Evolutionary conservation across 2,329 filamentous ascomycete genomes (phyloP), one percentile per base, ranked within the genome.

Genomic region (Alternaria sp.): DNA sequence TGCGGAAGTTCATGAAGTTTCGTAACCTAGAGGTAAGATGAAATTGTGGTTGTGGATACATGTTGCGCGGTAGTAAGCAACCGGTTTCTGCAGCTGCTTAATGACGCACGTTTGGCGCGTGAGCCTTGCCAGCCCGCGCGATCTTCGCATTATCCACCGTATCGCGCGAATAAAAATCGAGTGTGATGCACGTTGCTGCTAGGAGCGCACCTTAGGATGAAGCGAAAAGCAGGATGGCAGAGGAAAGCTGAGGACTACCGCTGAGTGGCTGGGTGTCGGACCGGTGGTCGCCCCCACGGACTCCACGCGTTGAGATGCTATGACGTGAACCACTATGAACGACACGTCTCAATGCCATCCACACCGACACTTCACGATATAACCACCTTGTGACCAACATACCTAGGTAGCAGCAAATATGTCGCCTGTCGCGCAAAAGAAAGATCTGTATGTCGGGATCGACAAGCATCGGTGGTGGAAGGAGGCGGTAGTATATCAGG

Each of bases 401-500:
- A 17, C 8, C n/a, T 4, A 10, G 17, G 21, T 40, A 7, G 10
- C 21, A 13, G 6, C 21, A 23, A 14, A 23, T 8, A 68, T 67
- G 52, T 50, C 60, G 3, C 33, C 13, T 26, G n/a, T 54, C 31
- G 2, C 56, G n/a, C 50, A 46, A 34, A 61, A 59, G 36, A 70
- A 69, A 34, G 63, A 68, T 17, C 53, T 75, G 2, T 73, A 71
- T 44, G 72, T 75, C 24, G 72, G 72, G 8, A 69, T 66, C 2
- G 72, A 77, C 51, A 74, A 72, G 49, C 73, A 77, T 52, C 53
- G 60, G 26, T 88, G 85, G 85, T 88, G 86, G 85, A 86, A 87
- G 64, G 85, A 87, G 69, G 82, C 82, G 50, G 80, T 83, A 6
- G 82, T 87, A 8, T 88, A 88, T 66, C 85, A 88, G 63, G 72